These are phyloP conservation scores for Lachnellula arida DNA, from an alignment of 2,329 filamentous ascomycete genomes.

Conservation along the genomic window DNA sequence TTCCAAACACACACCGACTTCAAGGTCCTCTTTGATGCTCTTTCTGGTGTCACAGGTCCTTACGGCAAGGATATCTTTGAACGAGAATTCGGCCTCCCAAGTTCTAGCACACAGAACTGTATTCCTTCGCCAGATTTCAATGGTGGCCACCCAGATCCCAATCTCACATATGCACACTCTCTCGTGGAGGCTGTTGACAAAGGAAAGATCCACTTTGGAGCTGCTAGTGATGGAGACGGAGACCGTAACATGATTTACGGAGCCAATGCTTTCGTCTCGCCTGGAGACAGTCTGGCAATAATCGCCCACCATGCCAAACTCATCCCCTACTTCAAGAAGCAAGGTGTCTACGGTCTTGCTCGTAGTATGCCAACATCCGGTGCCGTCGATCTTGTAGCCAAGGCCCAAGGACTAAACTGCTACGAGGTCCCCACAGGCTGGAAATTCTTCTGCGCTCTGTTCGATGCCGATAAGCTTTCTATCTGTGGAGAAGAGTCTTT, in stretches of 20 bases:
- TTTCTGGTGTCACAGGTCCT: constrained; percentile 90
- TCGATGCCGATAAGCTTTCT: constrained; percentile 91
- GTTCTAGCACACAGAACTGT: constrained; percentile 82
- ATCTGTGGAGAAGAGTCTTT: constrained; percentile 99
- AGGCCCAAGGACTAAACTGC: constrained; percentile 83
- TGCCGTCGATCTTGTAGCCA: constrained; percentile 91
- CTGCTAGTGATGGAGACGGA: constrained; percentile 92
- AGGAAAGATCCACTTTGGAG: constrained; percentile 88
- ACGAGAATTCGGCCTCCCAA: constrained; percentile 79
- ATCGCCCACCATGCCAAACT: constrained; percentile 95
- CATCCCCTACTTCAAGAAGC: constrained; percentile 97
- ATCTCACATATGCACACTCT: constrained; percentile 93
- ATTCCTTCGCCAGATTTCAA: constrained; percentile 90
- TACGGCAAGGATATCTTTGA: constrained; percentile 96
- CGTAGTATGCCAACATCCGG: constrained; percentile 97
- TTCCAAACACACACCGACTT: constrained; percentile 83
- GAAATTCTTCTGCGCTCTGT: constrained; percentile 98
- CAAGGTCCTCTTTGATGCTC: constrained; percentile 93
- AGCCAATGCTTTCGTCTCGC: constrained; percentile 91
- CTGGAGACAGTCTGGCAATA: constrained; percentile 94
- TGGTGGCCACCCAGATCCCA: constrained; percentile 95
- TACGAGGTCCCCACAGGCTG: constrained; percentile 98
- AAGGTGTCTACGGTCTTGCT: constrained; percentile 91
- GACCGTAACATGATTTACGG: constrained; percentile 99
- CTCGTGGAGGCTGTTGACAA: constrained; percentile 92